Conservation (phyloP, 129 eudicot genomes). For the Arctium minus region DNA sequence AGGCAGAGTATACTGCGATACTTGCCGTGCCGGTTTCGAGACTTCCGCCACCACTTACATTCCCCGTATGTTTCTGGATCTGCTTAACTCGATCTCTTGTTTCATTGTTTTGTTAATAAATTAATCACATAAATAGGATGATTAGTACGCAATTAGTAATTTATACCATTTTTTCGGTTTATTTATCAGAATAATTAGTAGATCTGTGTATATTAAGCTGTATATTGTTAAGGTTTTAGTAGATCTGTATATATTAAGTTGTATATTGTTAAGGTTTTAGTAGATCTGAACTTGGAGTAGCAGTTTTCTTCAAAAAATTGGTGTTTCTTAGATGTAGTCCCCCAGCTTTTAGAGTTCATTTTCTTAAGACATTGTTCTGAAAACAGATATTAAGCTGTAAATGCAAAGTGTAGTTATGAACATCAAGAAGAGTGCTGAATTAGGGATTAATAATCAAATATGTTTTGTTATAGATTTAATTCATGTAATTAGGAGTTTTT, state of each 20-base stretch:
- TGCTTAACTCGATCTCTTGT: background rate
- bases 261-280: background rate
- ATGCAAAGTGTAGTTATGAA: background rate
- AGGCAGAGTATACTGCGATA: constrained; percentile 63
- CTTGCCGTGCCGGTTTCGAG: constrained; percentile 64
- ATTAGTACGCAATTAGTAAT: background rate
- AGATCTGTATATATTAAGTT: constrained; percentile 16
- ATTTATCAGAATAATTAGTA: background rate
- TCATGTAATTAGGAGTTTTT: background rate
- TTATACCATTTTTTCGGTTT: background rate
- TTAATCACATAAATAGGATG: background rate
- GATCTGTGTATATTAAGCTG: constrained; percentile 16
- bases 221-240: background rate
- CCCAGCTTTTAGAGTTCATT: background rate
- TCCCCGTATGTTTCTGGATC: constrained; percentile 26
- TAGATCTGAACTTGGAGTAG: constrained; percentile 17
- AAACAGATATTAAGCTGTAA: background rate
- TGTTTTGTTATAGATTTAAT: background rate
- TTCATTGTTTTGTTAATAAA: background rate
- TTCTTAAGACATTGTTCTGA: background rate
- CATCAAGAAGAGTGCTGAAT: no score
- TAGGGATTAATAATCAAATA: background rate
- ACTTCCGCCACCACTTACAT: constrained; percentile 57
- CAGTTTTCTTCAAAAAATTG: background rate
- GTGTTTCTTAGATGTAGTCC: background rate